Percentiles rank a stretch among this genome's conserved stretches.
Conservation (phyloP, 148 eudicot species). For the Spergularia bocconei region DNA sequence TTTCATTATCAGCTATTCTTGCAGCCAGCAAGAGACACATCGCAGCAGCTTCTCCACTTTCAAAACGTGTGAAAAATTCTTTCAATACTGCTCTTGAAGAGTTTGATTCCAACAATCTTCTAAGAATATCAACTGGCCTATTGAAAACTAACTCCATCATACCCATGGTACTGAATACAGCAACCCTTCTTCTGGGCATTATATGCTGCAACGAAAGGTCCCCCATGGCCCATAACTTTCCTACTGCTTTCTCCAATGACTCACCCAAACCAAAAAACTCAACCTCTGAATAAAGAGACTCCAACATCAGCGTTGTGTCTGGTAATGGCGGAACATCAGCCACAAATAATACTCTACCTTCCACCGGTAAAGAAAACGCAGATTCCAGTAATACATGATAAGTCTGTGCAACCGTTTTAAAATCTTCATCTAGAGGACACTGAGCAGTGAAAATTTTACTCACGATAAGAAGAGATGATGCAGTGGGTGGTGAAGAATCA, state of each 20-base stretch:
- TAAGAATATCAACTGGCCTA: conserved; percentile 88
- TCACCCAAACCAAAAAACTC: conserved; percentile 62
- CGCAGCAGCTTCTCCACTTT: conserved; percentile 90
- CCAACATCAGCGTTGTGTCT: conserved; percentile 68
- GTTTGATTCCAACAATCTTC: conserved; percentile 85
- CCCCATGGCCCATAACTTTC: conserved; percentile 88
- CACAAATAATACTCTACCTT: conserved; percentile 90
- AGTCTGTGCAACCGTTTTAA: conserved; percentile 60
- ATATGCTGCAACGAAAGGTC: conserved; percentile 93
- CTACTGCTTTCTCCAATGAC: conserved; percentile 63
- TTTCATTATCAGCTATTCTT: conserved; percentile 62
- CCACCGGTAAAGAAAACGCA: conserved; percentile 83
- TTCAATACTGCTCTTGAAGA: conserved; percentile 78
- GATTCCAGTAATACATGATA: conserved; percentile 83
- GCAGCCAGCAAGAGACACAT: conserved; percentile 96
- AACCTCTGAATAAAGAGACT: conserved; percentile 80
- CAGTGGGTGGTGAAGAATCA: conserved; percentile 85
- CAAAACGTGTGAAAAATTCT: conserved; percentile 92
- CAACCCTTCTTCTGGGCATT: conserved; percentile 81
- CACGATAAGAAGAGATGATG: conserved; percentile 83
- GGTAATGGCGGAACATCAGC: conserved; percentile 84
- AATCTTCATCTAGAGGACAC: conserved; percentile 50
- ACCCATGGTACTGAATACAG: conserved; percentile 97
- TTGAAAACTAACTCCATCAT: conserved; percentile 96
- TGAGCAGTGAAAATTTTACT: conserved; percentile 70